Percentiles rank a stretch among this genome's conserved stretches.
Evolutionary conservation across 2,329 filamentous ascomycete genomes (phyloP).

Genomic region (Lachnum nothofagi): DNA sequence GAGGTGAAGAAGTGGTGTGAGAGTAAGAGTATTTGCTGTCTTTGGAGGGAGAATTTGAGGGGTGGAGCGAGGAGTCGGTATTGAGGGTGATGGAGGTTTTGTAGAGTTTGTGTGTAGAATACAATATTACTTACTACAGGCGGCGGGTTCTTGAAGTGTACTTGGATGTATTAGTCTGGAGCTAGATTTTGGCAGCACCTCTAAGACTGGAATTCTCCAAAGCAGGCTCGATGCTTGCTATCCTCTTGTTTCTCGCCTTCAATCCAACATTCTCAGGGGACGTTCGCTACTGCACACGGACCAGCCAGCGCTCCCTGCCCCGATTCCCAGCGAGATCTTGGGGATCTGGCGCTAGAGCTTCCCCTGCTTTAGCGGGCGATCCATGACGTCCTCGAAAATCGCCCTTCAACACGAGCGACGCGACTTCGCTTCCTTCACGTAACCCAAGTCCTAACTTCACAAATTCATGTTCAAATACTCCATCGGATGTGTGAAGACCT

Average conservation of each 20-base stretch:
- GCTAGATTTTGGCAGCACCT: too few relatives aligned
- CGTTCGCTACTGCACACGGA: not conserved
- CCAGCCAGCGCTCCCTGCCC: not conserved
- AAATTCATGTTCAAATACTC: not conserved
- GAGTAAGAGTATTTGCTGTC: conserved; percentile 76
- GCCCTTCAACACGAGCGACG: not conserved
- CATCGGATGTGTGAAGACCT: not conserved
- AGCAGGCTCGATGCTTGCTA: too few relatives aligned
- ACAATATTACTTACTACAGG: too few relatives aligned
- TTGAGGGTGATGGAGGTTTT: too few relatives aligned
- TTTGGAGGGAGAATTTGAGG: conserved; percentile 49
- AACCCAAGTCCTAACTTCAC: not conserved
- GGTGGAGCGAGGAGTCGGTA: conserved; percentile 27
- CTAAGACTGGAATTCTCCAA: too few relatives aligned
- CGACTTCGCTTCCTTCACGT: not conserved
- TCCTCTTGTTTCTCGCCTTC: too few relatives aligned
- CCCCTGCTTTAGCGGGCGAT: not conserved
- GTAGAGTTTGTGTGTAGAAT: too few relatives aligned
- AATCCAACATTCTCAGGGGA: too few relatives aligned
- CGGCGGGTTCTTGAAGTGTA: too few relatives aligned
- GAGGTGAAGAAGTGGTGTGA: conserved; percentile 90
- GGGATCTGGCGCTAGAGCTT: not conserved
- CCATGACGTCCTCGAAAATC: not conserved
- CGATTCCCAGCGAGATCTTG: not conserved
- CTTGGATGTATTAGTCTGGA: too few relatives aligned